A percentile compares a stretch with the other conserved stretches of the same genome.
These are phyloP conservation scores for Cutaneotrichosporon curvatum DNA, from an alignment of 1,284 basidiomycete species.

Conservation along the genomic window DNA sequence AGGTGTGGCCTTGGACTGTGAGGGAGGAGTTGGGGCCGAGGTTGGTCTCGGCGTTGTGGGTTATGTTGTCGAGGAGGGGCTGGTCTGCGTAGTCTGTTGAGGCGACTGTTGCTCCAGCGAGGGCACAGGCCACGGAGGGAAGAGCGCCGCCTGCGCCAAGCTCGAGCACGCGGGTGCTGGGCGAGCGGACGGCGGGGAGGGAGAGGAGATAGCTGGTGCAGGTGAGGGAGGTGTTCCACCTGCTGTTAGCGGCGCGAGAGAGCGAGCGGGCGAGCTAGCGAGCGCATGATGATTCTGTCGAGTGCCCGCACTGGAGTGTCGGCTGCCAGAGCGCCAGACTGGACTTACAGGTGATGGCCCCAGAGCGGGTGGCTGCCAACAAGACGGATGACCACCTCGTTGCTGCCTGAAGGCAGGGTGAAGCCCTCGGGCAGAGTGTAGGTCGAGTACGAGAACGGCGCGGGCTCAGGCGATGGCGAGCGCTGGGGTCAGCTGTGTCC, in stretches of 20 bases:
- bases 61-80: constrained; percentile 69
- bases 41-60: constrained; percentile 54
- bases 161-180: constrained; percentile 61
- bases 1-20: constrained; percentile 67
- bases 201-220: constrained; percentile 66
- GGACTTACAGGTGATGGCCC: constrained; percentile 80
- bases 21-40: constrained; percentile 3
- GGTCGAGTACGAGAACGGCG: constrained; percentile 34
- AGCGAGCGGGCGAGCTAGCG: no score
- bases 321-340: no score
- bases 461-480: constrained; percentile 31
- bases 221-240: constrained; percentile 77
- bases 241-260: constrained; percentile 34
- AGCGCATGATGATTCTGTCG: no score
- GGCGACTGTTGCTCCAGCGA: constrained; percentile 60
- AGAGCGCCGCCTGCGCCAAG: constrained; percentile 88
- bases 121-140: constrained; percentile 66
- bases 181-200: constrained; percentile 29
- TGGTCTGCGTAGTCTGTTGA: constrained; percentile 89
- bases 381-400: constrained; percentile 59
- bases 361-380: constrained; percentile 85
- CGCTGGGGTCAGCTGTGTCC: constrained; percentile 21
- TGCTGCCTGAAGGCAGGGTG: constrained; percentile 14
- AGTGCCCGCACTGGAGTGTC: no score
- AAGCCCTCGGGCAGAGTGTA: constrained; percentile 30